phyloP scores from a whole-genome alignment of 139 green algal species.

The Volvox reticuliferus region DNA sequence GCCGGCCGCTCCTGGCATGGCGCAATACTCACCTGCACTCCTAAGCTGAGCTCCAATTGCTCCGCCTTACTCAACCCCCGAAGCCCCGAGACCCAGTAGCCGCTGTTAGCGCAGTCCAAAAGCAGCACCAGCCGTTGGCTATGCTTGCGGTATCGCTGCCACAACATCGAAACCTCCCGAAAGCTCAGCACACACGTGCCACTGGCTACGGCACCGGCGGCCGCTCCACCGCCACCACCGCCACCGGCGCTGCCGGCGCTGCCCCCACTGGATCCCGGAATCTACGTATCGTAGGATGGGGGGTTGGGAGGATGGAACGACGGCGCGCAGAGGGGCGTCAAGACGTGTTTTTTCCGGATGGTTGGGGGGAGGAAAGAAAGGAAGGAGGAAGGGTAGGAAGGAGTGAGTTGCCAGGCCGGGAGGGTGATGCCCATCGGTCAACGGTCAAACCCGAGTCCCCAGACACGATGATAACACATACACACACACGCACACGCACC shows the following conservation, averaged over 20 bases:
- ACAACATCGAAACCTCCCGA: constrained; percentile 42
- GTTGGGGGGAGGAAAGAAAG: no score
- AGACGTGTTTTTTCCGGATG: no score
- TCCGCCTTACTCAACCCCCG: constrained; percentile 33
- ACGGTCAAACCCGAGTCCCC: no score
- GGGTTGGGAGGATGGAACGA: no score
- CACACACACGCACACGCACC: no score
- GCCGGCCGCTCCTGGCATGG: neutral
- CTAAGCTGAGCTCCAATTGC: constrained; percentile 36
- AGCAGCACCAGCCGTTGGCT: constrained; percentile 46
- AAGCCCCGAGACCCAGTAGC: constrained; percentile 33
- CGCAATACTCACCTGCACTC: neutral
- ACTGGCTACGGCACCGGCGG: neutral
- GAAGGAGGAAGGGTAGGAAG: no score
- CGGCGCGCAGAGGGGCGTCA: no score
- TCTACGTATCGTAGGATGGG: no score
- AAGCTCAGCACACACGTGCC: constrained; percentile 16
- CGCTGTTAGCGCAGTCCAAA: constrained; percentile 40
- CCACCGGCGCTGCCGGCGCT: neutral
- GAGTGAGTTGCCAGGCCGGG: no score
- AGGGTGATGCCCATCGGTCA: no score
- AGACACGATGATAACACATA: no score
- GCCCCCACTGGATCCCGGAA: neutral
- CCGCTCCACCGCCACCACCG: neutral
- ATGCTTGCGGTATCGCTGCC: constrained; percentile 44